A percentile compares a stretch with the other conserved stretches of the same genome.
phyloP scores from a whole-genome alignment of 2,329 filamentous ascomycete genomes.

The Aurifilum marmelostoma region DNA sequence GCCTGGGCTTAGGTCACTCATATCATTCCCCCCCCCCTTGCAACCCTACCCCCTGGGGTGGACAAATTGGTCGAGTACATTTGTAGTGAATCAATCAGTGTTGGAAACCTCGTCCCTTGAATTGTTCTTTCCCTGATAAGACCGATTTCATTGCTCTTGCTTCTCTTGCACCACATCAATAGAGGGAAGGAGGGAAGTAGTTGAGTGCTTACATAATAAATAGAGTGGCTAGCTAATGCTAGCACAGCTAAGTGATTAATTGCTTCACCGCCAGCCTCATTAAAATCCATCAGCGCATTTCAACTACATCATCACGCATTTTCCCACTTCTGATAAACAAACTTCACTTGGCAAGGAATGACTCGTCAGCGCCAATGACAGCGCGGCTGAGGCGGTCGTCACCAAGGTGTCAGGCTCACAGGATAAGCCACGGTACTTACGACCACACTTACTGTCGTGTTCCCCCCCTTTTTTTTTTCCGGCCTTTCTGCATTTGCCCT shows the following conservation, averaged over 20 bases:
- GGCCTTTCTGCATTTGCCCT: too few relatives aligned
- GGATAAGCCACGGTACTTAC: conserved; percentile 5
- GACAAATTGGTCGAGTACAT: too few relatives aligned
- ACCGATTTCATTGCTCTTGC: not conserved
- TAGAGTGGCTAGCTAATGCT: not conserved
- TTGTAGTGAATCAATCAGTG: too few relatives aligned
- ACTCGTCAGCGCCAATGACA: conserved; percentile 17
- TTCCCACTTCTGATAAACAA: not conserved
- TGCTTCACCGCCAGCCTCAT: not conserved
- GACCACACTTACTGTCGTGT: too few relatives aligned
- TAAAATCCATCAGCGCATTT: not conserved
- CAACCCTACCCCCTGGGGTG: too few relatives aligned
- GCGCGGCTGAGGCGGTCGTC: not conserved
- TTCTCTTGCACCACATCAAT: too few relatives aligned
- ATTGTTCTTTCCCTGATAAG: not conserved
- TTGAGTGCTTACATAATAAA: not conserved
- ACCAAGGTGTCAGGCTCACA: conserved; percentile 10
- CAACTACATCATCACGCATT: not conserved
- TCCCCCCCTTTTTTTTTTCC: too few relatives aligned
- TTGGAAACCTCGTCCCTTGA: not conserved
- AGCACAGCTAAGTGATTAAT: not conserved
- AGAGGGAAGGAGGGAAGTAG: not conserved
- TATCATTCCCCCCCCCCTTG: too few relatives aligned
- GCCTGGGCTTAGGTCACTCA: not conserved
- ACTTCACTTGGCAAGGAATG: conserved; percentile 9